Conservation (phyloP, 78 protist genomes). For the Dictyostelium capitatum region DNA sequence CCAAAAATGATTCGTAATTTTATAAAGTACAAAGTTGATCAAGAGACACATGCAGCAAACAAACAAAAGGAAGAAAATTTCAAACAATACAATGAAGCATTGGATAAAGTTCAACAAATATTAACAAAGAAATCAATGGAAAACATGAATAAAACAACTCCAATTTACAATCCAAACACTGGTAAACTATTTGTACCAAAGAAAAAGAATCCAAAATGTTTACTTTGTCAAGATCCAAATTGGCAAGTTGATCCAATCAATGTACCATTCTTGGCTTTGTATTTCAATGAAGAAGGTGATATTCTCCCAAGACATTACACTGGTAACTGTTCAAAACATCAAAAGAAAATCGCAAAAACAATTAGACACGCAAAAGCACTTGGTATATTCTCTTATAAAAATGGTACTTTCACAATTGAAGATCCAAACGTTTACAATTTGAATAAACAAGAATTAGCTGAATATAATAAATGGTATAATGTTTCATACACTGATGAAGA, state of each 20-base stretch:
- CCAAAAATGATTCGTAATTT: conserved; percentile 16
- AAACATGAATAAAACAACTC: not conserved
- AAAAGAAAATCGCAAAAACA: conserved; percentile 46
- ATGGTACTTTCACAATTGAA: conserved; percentile 35
- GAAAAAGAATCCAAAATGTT: conserved; percentile 55
- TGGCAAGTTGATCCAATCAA: conserved; percentile 71
- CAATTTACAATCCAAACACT: conserved; percentile 28
- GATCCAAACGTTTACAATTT: conserved; percentile 58
- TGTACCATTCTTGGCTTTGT: conserved; percentile 34
- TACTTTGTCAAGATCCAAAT: conserved; percentile 50
- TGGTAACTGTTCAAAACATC: conserved; percentile 79
- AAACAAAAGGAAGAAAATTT: not conserved
- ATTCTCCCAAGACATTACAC: conserved; percentile 53
- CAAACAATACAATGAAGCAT: not conserved
- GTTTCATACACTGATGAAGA: conserved; percentile 38
- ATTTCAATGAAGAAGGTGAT: conserved; percentile 38
- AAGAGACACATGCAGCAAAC: not conserved
- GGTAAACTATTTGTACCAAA: conserved; percentile 51
- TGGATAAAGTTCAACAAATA: too few species aligned
- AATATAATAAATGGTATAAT: conserved; percentile 26
- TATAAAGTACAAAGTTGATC: not conserved
- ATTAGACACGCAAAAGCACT: conserved; percentile 57
- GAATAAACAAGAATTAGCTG: conserved; percentile 12
- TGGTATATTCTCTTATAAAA: conserved; percentile 37
- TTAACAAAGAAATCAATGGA: not conserved